Evolutionary conservation across 2,329 filamentous ascomycete species (phyloP).

Genomic region (Pochonia chlamydosporia): DNA sequence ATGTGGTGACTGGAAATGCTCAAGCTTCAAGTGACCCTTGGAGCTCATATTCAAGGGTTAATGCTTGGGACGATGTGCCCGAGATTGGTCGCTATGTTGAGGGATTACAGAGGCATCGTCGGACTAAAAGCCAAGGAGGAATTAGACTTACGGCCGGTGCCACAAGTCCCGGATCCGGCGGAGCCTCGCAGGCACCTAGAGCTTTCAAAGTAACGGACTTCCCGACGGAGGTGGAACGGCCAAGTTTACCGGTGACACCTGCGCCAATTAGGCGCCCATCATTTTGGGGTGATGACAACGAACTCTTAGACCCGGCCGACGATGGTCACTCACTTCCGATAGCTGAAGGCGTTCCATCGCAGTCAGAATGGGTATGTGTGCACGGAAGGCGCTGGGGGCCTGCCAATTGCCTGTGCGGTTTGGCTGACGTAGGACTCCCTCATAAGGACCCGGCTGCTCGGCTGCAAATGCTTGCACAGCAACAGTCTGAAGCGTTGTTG

Average conservation of each 20-base stretch:
- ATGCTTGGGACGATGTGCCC: conserved; percentile 90
- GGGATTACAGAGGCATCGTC: conserved; percentile 58
- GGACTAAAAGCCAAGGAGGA: conserved; percentile 24
- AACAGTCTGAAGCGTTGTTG: conserved; percentile 58
- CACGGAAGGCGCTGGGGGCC: conserved; percentile 44
- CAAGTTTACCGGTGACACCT: conserved; percentile 85
- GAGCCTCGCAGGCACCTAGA: conserved; percentile 18
- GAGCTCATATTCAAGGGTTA: conserved; percentile 67
- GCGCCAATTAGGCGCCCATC: conserved; percentile 66
- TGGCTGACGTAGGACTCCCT: conserved; percentile 46
- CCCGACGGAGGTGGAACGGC: conserved; percentile 73
- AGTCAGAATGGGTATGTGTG: conserved; percentile 91
- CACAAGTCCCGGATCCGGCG: not conserved
- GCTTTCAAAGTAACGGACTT: conserved; percentile 78
- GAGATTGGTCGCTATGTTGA: conserved; percentile 87
- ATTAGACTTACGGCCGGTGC: not conserved
- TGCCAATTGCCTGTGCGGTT: conserved; percentile 48
- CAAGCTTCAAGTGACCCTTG: conserved; percentile 49
- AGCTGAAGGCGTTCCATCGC: conserved; percentile 78
- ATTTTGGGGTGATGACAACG: conserved; percentile 51
- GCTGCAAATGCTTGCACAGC: conserved; percentile 63
- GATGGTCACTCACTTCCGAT: conserved; percentile 55
- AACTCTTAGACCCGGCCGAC: conserved; percentile 42
- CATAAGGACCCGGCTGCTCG: conserved; percentile 63
- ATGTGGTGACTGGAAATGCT: not conserved